Evolutionary conservation across 352 stramenopile species (phyloP).

Genomic region (Chrysophaeum taylorii): DNA sequence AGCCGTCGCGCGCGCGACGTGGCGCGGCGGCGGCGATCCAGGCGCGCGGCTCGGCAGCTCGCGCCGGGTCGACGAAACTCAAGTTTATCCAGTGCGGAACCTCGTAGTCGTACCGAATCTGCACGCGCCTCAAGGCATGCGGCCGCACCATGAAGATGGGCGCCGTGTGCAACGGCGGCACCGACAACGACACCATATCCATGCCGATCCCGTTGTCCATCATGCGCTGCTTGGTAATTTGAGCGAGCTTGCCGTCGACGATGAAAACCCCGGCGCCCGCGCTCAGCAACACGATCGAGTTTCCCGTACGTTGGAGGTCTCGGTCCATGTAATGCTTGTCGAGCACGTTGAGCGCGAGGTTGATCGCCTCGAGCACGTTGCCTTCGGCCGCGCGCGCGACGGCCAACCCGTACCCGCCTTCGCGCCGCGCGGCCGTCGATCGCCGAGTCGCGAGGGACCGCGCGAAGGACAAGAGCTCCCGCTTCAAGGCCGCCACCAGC

Average conservation of each 20-base stretch:
- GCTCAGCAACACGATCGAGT: slow-evolving; percentile 88
- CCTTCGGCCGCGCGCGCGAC: slow-evolving; percentile 70
- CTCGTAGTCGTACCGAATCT: slow-evolving; percentile 66
- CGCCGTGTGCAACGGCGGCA: slow-evolving; percentile 88
- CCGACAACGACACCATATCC: slow-evolving; percentile 90
- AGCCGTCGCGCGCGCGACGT: neutral
- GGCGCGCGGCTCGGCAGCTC: slow-evolving; percentile 13
- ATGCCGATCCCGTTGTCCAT: slow-evolving; percentile 98
- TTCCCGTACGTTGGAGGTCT: slow-evolving; percentile 83
- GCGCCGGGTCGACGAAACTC: slow-evolving; percentile 67
- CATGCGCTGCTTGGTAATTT: slow-evolving; percentile 96
- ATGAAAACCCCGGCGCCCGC: slow-evolving; percentile 91
- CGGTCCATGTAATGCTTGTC: slow-evolving; percentile 97
- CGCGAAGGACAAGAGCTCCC: slow-evolving; percentile 83
- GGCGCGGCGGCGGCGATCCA: slow-evolving; percentile 14
- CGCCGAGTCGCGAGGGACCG: slow-evolving; percentile 43
- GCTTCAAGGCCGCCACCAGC: slow-evolving; percentile 75
- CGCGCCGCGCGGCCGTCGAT: slow-evolving; percentile 56
- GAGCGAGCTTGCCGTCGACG: slow-evolving; percentile 72
- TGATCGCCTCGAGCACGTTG: slow-evolving; percentile 96
- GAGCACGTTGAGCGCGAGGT: slow-evolving; percentile 93
- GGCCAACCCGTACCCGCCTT: slow-evolving; percentile 52
- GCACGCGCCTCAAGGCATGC: slow-evolving; percentile 27
- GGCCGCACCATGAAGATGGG: slow-evolving; percentile 85
- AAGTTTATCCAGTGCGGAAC: slow-evolving; percentile 87